Conservation (phyloP, 352 stramenopile genomes). For the Globisporangium lucens region DNA sequence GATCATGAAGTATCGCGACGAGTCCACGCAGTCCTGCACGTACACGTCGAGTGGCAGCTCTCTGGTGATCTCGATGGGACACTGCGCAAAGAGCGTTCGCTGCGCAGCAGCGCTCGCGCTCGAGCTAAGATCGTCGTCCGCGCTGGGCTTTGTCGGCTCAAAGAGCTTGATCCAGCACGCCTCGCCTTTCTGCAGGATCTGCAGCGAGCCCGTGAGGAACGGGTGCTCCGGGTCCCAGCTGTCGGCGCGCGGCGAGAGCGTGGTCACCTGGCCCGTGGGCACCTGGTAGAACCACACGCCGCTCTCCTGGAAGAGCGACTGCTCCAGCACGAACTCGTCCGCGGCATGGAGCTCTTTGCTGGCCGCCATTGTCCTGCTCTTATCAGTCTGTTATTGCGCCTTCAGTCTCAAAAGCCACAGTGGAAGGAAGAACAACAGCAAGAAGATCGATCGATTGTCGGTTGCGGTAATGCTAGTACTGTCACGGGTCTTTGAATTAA, state of each 20-base stretch:
- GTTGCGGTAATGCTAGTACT: not conserved
- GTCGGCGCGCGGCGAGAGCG: conserved; percentile 71
- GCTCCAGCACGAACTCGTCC: conserved; percentile 54
- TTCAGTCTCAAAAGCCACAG: not conserved
- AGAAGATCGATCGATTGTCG: conserved; percentile 12
- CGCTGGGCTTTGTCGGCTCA: conserved; percentile 39
- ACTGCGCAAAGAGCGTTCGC: conserved; percentile 70
- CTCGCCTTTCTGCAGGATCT: conserved; percentile 71
- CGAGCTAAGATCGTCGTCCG: conserved; percentile 1
- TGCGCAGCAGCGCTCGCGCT: not conserved
- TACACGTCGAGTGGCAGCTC: conserved; percentile 68
- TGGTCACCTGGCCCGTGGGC: conserved; percentile 58
- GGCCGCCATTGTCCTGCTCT: not conserved
- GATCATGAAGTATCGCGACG: conserved; percentile 87
- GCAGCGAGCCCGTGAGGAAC: conserved; percentile 70
- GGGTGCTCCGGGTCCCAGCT: conserved; percentile 80
- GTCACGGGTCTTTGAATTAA: not conserved
- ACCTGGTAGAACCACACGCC: conserved; percentile 88
- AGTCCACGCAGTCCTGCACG: conserved; percentile 85
- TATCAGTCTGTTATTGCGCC: not conserved
- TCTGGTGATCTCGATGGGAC: conserved; percentile 62
- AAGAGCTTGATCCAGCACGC: conserved; percentile 73
- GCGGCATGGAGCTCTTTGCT: conserved; percentile 2
- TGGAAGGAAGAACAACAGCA: not conserved
- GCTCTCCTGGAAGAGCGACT: conserved; percentile 70